Evolutionary conservation across 192 early-diverging fungal genomes (phyloP).

Genomic region (Polychytrium aggregatum): DNA sequence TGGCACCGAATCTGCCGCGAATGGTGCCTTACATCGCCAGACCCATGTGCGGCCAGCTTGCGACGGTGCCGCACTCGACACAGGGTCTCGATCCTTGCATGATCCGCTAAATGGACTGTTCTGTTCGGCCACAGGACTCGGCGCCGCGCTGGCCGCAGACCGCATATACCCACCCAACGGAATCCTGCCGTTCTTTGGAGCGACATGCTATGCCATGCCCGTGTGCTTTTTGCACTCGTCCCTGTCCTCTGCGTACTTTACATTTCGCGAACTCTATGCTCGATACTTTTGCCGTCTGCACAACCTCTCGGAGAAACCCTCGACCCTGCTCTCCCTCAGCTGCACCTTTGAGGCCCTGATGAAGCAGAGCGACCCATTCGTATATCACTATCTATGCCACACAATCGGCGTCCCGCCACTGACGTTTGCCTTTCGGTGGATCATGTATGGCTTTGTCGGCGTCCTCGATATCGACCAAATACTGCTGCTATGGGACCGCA

Average conservation of each 20-base stretch:
- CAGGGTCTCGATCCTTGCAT: too few species aligned
- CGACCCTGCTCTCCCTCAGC: slow-evolving; percentile 15
- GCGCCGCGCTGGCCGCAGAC: too few species aligned
- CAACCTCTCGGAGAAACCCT: slow-evolving; percentile 16
- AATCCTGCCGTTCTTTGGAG: slow-evolving; percentile 35
- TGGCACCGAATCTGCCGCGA: too few species aligned
- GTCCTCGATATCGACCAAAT: slow-evolving; percentile 43
- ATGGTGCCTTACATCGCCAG: too few species aligned
- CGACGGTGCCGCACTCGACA: too few species aligned
- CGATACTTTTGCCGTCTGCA: slow-evolving; percentile 41
- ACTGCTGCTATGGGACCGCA: slow-evolving; percentile 43
- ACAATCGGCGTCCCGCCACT: slow-evolving; percentile 19
- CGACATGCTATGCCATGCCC: slow-evolving; percentile 41
- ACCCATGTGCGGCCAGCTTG: too few species aligned
- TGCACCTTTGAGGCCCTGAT: slow-evolving; percentile 33
- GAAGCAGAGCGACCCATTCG: slow-evolving; percentile 28
- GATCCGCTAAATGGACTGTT: too few species aligned
- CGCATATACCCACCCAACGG: slow-evolving; percentile 34
- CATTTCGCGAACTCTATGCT: slow-evolving; percentile 39
- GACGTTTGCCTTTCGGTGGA: slow-evolving; percentile 35
- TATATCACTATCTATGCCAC: slow-evolving; percentile 31
- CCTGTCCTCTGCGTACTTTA: slow-evolving; percentile 32
- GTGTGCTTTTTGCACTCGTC: slow-evolving; percentile 32
- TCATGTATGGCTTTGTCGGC: slow-evolving; percentile 41
- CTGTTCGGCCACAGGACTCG: too few species aligned